Evolutionary conservation across 768 basidiomycete species (phyloP).

Genomic region (Hortiboletus flavorubellus): DNA sequence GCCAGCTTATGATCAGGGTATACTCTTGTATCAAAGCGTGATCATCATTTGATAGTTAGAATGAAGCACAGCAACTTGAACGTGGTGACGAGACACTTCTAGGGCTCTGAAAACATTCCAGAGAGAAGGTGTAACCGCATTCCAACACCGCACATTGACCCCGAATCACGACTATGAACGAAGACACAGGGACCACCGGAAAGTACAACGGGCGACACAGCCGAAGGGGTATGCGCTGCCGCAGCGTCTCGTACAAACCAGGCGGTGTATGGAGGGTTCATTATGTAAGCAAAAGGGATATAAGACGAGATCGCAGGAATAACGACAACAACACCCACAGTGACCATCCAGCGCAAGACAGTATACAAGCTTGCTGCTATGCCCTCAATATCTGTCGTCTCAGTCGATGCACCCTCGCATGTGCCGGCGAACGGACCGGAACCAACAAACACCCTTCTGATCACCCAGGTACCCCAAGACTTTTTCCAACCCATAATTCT

Average conservation of each 20-base stretch:
- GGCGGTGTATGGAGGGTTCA: slow-evolving; percentile 3
- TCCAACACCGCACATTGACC: slow-evolving; percentile 8
- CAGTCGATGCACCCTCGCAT: slow-evolving; percentile 4
- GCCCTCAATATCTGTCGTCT: slow-evolving; percentile 31
- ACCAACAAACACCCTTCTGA: slow-evolving; percentile 78
- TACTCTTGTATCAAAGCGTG: neutral
- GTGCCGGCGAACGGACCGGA: slow-evolving; percentile 4
- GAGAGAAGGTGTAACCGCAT: slow-evolving; percentile 4
- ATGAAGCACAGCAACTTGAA: slow-evolving; percentile 14
- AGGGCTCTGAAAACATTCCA: slow-evolving; percentile 12
- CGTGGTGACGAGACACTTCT: neutral
- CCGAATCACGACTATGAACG: neutral
- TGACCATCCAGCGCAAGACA: slow-evolving; percentile 1
- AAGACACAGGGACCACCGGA: slow-evolving; percentile 13
- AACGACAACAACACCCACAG: neutral
- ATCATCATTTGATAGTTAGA: slow-evolving; percentile 6
- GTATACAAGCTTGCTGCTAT: slow-evolving; percentile 6
- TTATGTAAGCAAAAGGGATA: slow-evolving; percentile 21
- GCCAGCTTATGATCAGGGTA: neutral
- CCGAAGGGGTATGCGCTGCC: neutral
- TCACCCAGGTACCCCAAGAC: slow-evolving; percentile 69
- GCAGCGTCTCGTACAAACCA: slow-evolving; percentile 1
- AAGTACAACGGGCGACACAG: slow-evolving; percentile 16
- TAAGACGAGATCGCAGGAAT: neutral
- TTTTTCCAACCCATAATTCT: slow-evolving; percentile 77